Conservation (phyloP, 176 grass and related monocot genomes). For the maize (Zea mays) region DNA sequence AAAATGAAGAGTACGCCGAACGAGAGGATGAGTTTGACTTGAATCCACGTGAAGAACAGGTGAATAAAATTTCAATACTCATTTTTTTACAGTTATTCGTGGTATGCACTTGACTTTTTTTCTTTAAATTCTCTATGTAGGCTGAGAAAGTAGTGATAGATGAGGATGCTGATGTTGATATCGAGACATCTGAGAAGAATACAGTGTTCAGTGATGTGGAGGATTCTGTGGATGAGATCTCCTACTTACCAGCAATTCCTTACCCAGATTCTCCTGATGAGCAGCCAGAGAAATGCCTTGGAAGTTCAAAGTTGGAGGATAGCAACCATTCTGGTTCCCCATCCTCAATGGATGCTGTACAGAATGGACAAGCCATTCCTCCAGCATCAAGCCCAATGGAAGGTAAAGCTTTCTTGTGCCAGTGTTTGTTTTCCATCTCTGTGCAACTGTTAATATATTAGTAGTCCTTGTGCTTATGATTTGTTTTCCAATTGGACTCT, state of each 20-base stretch:
- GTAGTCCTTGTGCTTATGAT: constrained; percentile 15
- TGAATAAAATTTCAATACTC: constrained; percentile 20
- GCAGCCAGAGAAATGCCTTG: constrained; percentile 84
- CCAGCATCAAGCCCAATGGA: constrained; percentile 68
- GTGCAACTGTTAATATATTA: neutral
- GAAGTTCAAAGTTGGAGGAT: constrained; percentile 89
- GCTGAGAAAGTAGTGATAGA: constrained; percentile 72
- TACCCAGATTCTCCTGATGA: constrained; percentile 77
- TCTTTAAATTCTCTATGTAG: constrained; percentile 51
- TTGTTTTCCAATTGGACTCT: constrained; percentile 25
- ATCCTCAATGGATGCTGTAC: constrained; percentile 71
- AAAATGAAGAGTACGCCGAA: constrained; percentile 98
- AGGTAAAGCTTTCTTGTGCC: constrained; percentile 45
- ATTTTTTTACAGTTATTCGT: constrained; percentile 26
- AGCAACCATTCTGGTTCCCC: constrained; percentile 91
- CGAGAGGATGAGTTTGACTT: constrained; percentile 90
- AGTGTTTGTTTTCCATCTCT: neutral
- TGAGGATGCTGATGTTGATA: constrained; percentile 75
- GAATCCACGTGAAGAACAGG: constrained; percentile 76
- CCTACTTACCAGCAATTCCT: constrained; percentile 71
- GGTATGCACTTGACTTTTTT: constrained; percentile 31
- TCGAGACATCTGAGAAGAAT: constrained; percentile 68
- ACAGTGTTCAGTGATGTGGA: constrained; percentile 65
- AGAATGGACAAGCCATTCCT: constrained; percentile 75
- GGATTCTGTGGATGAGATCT: constrained; percentile 58